Conservation (phyloP, 1,284 basidiomycete genomes). For the Chiua sp. region DNA sequence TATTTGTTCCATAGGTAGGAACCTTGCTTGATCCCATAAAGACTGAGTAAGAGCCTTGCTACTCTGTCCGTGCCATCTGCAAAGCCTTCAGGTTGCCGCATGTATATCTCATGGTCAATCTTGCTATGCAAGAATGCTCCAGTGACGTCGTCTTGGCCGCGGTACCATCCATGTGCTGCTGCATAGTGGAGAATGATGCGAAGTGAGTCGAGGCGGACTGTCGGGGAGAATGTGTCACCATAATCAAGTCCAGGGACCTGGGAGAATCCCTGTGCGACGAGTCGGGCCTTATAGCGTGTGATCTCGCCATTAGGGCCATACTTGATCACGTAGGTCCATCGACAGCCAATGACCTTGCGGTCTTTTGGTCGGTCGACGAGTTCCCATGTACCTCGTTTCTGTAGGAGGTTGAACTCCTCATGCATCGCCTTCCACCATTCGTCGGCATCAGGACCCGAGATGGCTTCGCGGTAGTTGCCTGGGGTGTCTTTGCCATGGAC, state of each 20-base stretch:
- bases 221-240: constrained; percentile 41
- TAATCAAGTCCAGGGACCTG: constrained; percentile 47
- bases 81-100: constrained; percentile 13
- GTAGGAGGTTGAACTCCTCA: constrained; percentile 30
- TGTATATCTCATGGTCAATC: constrained; percentile 12
- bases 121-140: constrained; percentile 38
- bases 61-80: constrained; percentile 3
- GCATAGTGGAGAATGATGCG: constrained; percentile 34
- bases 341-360: constrained; percentile 30
- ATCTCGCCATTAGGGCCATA: constrained; percentile 36
- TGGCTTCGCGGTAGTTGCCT: not conserved
- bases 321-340: constrained; percentile 47
- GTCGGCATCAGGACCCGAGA: not conserved
- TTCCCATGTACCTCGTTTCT: constrained; percentile 30
- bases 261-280: constrained; percentile 46
- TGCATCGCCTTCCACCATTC: constrained; percentile 38
- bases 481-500: not conserved
- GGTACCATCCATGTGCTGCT: constrained; percentile 27
- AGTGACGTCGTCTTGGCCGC: constrained; percentile 41
- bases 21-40: constrained; percentile 15
- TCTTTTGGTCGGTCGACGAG: constrained; percentile 27
- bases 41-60: not conserved
- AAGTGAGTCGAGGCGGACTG: constrained; percentile 38
- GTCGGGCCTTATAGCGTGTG: constrained; percentile 41
- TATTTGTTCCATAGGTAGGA: constrained; percentile 15